Evolutionary conservation across 108 stramenopile species (phyloP), one percentile per base, ranked within the genome.

Genomic region (Schizochytrium sp.): DNA sequence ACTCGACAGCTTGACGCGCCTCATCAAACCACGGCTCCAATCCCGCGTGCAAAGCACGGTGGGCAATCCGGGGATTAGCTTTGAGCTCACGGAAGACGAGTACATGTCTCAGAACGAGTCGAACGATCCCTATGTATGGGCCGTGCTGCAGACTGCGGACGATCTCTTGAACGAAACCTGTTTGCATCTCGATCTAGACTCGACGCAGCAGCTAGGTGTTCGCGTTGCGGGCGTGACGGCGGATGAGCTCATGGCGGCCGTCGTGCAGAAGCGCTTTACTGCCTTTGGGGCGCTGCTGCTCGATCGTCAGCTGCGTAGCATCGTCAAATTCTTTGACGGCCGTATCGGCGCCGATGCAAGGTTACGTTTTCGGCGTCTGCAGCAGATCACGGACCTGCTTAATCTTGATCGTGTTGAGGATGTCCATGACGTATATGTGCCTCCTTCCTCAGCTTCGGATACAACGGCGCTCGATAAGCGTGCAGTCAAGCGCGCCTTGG

Each of bases 391-490:
- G 25, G 76, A 83, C 76, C 76, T 83, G 4, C 51, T 83, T 16
- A 83, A 83, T 23, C 45, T 83, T 12, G 76, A 83, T 23, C 45
- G 76, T 16, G 76, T 83, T 18, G 76, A 83, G 76, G 76, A 83
- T 34, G 48, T 83, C 48, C 76, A 83, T 23, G 76, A 83, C 48
- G 76, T 83, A 3, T 83, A 83, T 53, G 76, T 83, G 10, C 63
- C 63, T 28, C 63, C 63, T 18, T 47, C 45, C 43, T 53, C 48
- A 14, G 6, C 76, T 45, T 28, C 76, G 18, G 63, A 69, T 69
- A 69, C 63, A 6, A 16, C 63, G 34, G 76, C 48, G 48, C 51
- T 83, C 48, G 76, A 47, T 23, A 47, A 28, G n/a, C 19, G 51
- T 6, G 23, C 12, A 6, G 76, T 83, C n/a, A 83, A 83, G 51